Conservation (phyloP, 768 basidiomycete species). For the Tricholoma furcatifolium region DNA sequence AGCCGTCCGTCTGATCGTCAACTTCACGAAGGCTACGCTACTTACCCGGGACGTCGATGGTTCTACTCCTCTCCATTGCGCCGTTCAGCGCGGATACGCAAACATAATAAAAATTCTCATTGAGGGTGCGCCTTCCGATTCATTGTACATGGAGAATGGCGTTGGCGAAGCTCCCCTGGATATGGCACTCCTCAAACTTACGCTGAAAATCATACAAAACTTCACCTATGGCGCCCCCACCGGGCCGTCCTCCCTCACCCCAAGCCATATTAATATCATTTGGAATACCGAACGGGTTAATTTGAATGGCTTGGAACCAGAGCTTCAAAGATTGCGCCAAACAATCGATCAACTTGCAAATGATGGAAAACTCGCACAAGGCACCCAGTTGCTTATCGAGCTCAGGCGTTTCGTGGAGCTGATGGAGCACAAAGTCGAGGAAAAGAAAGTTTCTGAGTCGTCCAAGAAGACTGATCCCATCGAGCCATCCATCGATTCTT, state of each 20-base stretch:
- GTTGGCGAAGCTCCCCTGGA: slow-evolving; percentile 45
- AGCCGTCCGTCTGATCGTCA: slow-evolving; percentile 35
- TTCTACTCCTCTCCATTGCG: slow-evolving; percentile 49
- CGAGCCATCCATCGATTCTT: slow-evolving; percentile 10
- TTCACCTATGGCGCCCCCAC: slow-evolving; percentile 1
- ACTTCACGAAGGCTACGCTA: slow-evolving; percentile 33
- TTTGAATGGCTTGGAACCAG: slow-evolving; percentile 16
- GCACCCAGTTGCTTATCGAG: slow-evolving; percentile 20
- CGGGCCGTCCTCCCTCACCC: not conserved
- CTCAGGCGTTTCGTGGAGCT: slow-evolving; percentile 24
- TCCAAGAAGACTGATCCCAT: slow-evolving; percentile 6
- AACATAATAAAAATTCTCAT: slow-evolving; percentile 39
- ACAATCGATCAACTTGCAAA: slow-evolving; percentile 23
- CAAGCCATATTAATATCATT: slow-evolving; percentile 8
- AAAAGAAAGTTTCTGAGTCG: slow-evolving; percentile 17
- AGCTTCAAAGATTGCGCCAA: slow-evolving; percentile 23
- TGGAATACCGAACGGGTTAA: slow-evolving; percentile 14
- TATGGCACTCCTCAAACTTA: slow-evolving; percentile 28
- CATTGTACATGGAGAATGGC: slow-evolving; percentile 47
- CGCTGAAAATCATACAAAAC: slow-evolving; percentile 19
- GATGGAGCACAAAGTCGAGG: slow-evolving; percentile 27
- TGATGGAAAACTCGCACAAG: slow-evolving; percentile 23
- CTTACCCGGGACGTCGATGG: slow-evolving; percentile 46
- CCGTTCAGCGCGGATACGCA: slow-evolving; percentile 32
- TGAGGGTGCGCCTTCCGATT: slow-evolving; percentile 34